Conservation (phyloP, 2,329 filamentous ascomycete species). For the Penicillium thymicola region DNA sequence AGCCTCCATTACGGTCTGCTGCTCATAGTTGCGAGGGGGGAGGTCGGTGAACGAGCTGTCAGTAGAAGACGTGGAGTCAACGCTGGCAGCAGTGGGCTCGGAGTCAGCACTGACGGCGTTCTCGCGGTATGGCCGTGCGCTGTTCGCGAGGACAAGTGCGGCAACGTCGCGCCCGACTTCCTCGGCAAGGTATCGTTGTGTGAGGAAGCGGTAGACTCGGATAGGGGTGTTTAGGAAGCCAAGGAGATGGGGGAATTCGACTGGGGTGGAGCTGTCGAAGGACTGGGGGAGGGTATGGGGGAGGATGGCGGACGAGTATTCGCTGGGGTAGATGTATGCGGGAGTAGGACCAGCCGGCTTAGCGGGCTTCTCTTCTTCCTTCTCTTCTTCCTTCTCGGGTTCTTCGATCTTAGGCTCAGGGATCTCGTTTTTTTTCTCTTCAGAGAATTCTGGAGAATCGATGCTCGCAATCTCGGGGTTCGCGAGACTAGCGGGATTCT, state of each 20-base stretch:
- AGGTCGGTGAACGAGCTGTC: conserved; percentile 35
- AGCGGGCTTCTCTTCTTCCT: conserved; percentile 41
- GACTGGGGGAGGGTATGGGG: conserved; percentile 65
- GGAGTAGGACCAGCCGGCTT: conserved; percentile 59
- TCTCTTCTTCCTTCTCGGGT: conserved; percentile 37
- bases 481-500: conserved; percentile 18
- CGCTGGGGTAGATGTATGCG: conserved; percentile 69
- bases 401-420: conserved; percentile 51
- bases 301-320: conserved; percentile 66
- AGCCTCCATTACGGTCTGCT: conserved; percentile 60
- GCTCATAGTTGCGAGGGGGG: conserved; percentile 53
- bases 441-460: conserved; percentile 6
- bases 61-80: conserved; percentile 38
- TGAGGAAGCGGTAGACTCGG: conserved; percentile 83
- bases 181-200: conserved; percentile 77
- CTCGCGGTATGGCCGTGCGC: conserved; percentile 41
- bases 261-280: conserved; percentile 68
- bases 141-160: conserved; percentile 67
- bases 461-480: conserved; percentile 11
- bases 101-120: conserved; percentile 21
- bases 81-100: conserved; percentile 11
- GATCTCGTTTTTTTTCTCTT: conserved; percentile 16
- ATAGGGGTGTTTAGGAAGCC: conserved; percentile 88
- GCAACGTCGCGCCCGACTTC: conserved; percentile 83
- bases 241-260: conserved; percentile 83